Percentiles rank a stretch among this genome's conserved stretches.
Evolutionary conservation across 73 alveolate genomes (phyloP).

Genomic region (Durusdinium trenchii): DNA sequence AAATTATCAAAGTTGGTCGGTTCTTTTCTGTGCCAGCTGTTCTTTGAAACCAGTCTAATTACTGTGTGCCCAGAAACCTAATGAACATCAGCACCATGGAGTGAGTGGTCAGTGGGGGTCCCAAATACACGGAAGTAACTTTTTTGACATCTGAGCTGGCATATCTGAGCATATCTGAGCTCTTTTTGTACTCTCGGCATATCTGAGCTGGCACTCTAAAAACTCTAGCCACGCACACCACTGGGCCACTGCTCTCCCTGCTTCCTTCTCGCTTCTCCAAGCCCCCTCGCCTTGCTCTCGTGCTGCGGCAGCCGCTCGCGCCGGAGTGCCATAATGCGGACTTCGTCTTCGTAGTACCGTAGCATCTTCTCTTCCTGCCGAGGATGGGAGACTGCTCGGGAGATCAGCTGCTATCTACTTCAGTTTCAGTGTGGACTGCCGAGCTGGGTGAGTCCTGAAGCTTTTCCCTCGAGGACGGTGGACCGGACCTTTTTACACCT

Average conservation of each 20-base stretch:
- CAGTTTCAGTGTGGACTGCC: not conserved
- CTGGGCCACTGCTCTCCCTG: not conserved
- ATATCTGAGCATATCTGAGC: no score
- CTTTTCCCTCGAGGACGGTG: not conserved
- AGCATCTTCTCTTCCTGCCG: conserved; percentile 40
- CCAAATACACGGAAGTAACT: no score
- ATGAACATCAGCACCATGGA: no score
- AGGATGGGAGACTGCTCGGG: not conserved
- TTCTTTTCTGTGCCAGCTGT: no score
- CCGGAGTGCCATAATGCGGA: conserved; percentile 53
- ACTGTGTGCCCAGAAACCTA: no score
- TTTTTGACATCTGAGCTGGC: no score
- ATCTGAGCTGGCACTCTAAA: no score
- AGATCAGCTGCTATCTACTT: not conserved
- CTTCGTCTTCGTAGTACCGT: conserved; percentile 53
- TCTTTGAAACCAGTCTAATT: no score
- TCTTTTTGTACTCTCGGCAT: no score
- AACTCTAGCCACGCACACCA: not conserved
- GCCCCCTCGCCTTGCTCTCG: conserved; percentile 24
- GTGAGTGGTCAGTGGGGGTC: no score
- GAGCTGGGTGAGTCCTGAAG: no score
- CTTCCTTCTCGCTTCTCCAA: not conserved
- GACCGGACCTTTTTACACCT: not conserved
- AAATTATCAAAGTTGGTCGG: no score
- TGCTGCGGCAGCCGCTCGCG: conserved; percentile 39